These are phyloP conservation scores for Candida stauntonica DNA, from an alignment of 805 yeast genomes.

Conservation along the genomic window DNA sequence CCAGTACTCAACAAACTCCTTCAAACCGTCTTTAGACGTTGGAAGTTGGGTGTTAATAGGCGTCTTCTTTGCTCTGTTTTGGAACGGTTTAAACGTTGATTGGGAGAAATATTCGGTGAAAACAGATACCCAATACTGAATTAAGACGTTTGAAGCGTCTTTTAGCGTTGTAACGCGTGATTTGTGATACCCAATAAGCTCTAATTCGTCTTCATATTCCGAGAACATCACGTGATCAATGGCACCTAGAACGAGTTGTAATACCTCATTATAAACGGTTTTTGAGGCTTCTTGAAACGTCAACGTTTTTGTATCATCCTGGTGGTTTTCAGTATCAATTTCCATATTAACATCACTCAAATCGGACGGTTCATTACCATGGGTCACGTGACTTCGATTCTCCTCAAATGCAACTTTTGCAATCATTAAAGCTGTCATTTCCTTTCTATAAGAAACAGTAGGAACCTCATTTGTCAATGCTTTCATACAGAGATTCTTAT, in stretches of 20 bases:
- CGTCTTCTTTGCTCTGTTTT: slow-evolving; percentile 24
- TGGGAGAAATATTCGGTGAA: slow-evolving; percentile 45
- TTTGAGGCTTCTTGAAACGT: not conserved
- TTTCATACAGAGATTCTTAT: slow-evolving; percentile 74
- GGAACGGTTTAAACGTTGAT: slow-evolving; percentile 18
- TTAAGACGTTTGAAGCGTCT: slow-evolving; percentile 40
- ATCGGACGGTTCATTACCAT: too few relatives aligned
- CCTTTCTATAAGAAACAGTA: slow-evolving; percentile 49
- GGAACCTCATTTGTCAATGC: slow-evolving; percentile 63
- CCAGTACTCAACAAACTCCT: slow-evolving; percentile 51
- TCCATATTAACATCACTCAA: not conserved
- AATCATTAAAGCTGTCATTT: slow-evolving; percentile 45
- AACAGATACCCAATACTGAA: slow-evolving; percentile 50
- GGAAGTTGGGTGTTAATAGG: slow-evolving; percentile 31
- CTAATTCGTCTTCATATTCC: slow-evolving; percentile 53
- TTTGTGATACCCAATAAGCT: slow-evolving; percentile 45
- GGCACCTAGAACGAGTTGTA: slow-evolving; percentile 38
- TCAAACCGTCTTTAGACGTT: slow-evolving; percentile 24
- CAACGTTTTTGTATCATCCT: not conserved
- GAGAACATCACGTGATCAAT: slow-evolving; percentile 47
- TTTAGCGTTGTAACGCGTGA: slow-evolving; percentile 31
- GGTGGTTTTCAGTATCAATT: not conserved
- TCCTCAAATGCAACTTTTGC: slow-evolving; percentile 38
- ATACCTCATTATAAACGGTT: slow-evolving; percentile 38
- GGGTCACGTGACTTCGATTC: slow-evolving; percentile 15